A percentile compares a stretch with the other conserved stretches of the same genome.
phyloP scores from a whole-genome alignment of 306 rosid species.

The Hippophae tibetana region DNA sequence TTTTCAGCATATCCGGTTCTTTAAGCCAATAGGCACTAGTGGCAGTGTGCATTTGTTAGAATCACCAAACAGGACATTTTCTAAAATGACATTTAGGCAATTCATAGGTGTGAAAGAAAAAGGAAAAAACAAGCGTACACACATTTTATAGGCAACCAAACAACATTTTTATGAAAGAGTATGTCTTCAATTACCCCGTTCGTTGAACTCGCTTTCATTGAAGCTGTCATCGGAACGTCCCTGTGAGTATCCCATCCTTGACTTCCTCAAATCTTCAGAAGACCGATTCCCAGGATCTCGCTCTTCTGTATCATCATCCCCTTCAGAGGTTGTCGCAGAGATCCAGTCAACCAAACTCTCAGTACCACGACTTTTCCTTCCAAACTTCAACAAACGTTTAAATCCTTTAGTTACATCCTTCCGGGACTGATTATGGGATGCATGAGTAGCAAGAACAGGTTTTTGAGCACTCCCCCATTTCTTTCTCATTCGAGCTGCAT shows the following conservation, averaged over 20 bases:
- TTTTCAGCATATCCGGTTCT: too few relatives aligned
- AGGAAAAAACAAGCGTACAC: neutral
- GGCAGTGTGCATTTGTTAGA: too few relatives aligned
- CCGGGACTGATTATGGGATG: slow-evolving; percentile 76
- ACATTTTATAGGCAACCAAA: neutral
- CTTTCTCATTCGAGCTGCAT: slow-evolving; percentile 93
- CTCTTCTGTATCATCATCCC: slow-evolving; percentile 96
- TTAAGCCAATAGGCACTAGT: too few relatives aligned
- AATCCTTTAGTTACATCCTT: slow-evolving; percentile 92
- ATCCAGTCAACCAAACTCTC: slow-evolving; percentile 84
- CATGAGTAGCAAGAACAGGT: slow-evolving; percentile 62
- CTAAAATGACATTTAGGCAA: too few relatives aligned
- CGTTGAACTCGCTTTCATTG: slow-evolving; percentile 73
- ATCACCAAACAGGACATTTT: too few relatives aligned
- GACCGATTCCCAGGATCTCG: slow-evolving; percentile 79
- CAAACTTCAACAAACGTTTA: slow-evolving; percentile 81
- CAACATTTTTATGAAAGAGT: neutral
- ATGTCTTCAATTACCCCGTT: slow-evolving; percentile 52
- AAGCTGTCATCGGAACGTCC: slow-evolving; percentile 78
- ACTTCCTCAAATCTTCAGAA: slow-evolving; percentile 86
- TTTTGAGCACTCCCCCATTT: slow-evolving; percentile 99
- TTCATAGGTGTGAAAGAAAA: neutral
- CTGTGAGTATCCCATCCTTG: slow-evolving; percentile 91
- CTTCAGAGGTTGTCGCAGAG: slow-evolving; percentile 99
- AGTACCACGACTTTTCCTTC: slow-evolving; percentile 88